Evolutionary conservation across 2,329 filamentous ascomycete species (phyloP).

Genomic region (Diaporthe sp.): DNA sequence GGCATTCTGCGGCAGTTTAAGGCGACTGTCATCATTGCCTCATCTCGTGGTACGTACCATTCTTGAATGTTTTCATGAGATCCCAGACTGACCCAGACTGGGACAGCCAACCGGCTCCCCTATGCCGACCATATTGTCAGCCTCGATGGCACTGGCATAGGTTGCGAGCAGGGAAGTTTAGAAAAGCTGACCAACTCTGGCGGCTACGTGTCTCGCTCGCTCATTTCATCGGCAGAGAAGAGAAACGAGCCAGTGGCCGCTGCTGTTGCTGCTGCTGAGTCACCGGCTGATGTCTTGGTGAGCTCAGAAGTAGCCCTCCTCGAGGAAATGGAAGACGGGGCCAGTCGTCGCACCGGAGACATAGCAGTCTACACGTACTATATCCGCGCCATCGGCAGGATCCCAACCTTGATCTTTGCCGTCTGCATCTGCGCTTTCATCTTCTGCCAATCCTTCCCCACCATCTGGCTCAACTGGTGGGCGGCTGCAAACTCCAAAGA

Average conservation of each 20-base stretch:
- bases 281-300: neutral
- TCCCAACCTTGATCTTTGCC: slow-evolving; percentile 41
- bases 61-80: neutral
- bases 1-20: slow-evolving; percentile 57
- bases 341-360: slow-evolving; percentile 12
- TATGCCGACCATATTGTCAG: slow-evolving; percentile 8
- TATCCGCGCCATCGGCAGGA: slow-evolving; percentile 5
- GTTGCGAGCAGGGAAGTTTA: slow-evolving; percentile 15
- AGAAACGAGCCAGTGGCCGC: neutral
- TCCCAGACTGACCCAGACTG: neutral
- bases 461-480: slow-evolving; percentile 65
- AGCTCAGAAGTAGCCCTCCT: slow-evolving; percentile 3
- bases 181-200: slow-evolving; percentile 1
- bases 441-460: slow-evolving; percentile 41
- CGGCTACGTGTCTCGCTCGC: slow-evolving; percentile 16
- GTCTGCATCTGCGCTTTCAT: slow-evolving; percentile 44
- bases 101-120: slow-evolving; percentile 1
- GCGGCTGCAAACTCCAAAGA: slow-evolving; percentile 55
- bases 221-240: neutral
- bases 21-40: slow-evolving; percentile 50
- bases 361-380: slow-evolving; percentile 6
- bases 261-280: neutral
- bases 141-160: slow-evolving; percentile 6
- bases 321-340: neutral
- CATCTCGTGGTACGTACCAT: neutral